Evolutionary conservation across 2,329 filamentous ascomycete genomes (phyloP).

Genomic region (Parastagonospora nodorum): DNA sequence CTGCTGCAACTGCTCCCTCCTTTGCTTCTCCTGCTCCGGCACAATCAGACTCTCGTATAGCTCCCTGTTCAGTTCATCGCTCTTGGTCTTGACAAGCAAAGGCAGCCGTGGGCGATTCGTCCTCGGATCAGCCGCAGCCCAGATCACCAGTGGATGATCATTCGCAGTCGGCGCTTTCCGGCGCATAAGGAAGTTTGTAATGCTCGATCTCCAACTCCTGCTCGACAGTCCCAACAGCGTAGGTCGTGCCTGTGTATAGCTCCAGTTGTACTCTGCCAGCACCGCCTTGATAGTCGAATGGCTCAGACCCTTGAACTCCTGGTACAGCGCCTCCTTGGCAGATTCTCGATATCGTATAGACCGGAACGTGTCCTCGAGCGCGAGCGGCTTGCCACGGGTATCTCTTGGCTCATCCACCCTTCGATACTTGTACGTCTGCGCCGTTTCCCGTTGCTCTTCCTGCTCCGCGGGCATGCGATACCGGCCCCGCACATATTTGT

Average conservation of each 20-base stretch:
- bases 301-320: constrained; percentile 77
- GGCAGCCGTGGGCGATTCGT: constrained; percentile 61
- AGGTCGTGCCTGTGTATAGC: constrained; percentile 72
- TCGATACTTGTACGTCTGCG: constrained; percentile 41
- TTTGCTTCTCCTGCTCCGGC: constrained; percentile 48
- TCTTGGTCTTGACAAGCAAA: constrained; percentile 68
- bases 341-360: constrained; percentile 70
- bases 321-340: constrained; percentile 69
- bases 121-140: constrained; percentile 62
- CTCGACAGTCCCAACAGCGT: constrained; percentile 71
- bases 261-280: constrained; percentile 79
- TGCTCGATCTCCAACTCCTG: constrained; percentile 77
- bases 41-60: constrained; percentile 52
- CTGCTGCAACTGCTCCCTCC: constrained; percentile 44
- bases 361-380: constrained; percentile 69
- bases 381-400: constrained; percentile 50
- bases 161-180: constrained; percentile 61
- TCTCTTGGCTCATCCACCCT: constrained; percentile 36
- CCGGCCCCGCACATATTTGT: constrained; percentile 72
- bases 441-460: constrained; percentile 41
- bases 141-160: constrained; percentile 66
- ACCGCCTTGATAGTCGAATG: constrained; percentile 77
- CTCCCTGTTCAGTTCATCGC: constrained; percentile 59
- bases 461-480: constrained; percentile 49
- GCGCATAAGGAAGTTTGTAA: constrained; percentile 72